A percentile compares a stretch with the other conserved stretches of the same genome.
Evolutionary conservation across 805 yeast genomes (phyloP).

Genomic region (Starmerella ratchasimensis): DNA sequence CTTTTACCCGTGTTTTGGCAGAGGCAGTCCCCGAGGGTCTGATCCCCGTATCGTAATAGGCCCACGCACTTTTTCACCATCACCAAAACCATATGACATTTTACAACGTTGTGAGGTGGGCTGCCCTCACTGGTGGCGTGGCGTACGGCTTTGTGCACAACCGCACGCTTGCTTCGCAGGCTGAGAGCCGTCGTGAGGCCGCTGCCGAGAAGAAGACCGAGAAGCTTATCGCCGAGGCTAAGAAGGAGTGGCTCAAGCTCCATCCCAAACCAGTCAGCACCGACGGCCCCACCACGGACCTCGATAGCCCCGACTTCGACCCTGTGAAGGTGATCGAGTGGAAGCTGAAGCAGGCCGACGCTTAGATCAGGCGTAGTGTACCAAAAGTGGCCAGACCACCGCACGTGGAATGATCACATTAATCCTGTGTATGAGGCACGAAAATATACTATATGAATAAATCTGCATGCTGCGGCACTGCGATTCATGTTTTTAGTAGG

Average conservation of each 20-base stretch:
- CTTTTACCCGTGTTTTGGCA: too few species aligned
- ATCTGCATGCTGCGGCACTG: background rate
- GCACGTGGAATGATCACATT: too few species aligned
- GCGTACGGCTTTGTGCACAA: slow-evolving; percentile 82
- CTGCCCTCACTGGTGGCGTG: slow-evolving; percentile 78
- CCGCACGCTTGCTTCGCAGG: slow-evolving; percentile 47
- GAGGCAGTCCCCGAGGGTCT: too few species aligned
- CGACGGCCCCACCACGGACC: slow-evolving; percentile 38
- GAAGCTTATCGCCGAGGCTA: slow-evolving; percentile 75
- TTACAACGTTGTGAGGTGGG: slow-evolving; percentile 56
- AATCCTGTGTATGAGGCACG: too few species aligned
- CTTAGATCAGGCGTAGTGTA: too few species aligned
- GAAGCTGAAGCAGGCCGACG: slow-evolving; percentile 15
- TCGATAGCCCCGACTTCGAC: slow-evolving; percentile 86
- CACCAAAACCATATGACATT: too few species aligned
- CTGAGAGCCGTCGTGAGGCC: slow-evolving; percentile 43
- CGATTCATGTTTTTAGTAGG: background rate
- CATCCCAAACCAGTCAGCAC: slow-evolving; percentile 32
- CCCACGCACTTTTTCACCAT: too few species aligned
- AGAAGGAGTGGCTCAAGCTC: slow-evolving; percentile 68
- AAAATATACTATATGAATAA: too few species aligned
- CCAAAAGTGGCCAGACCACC: too few species aligned
- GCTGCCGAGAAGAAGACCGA: slow-evolving; percentile 49
- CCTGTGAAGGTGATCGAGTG: slow-evolving; percentile 35
- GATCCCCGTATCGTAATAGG: too few species aligned